Base-by-base conservation (phyloP, 495 filamentous ascomycete genomes). In the Podospora pseudocomata region DNA sequence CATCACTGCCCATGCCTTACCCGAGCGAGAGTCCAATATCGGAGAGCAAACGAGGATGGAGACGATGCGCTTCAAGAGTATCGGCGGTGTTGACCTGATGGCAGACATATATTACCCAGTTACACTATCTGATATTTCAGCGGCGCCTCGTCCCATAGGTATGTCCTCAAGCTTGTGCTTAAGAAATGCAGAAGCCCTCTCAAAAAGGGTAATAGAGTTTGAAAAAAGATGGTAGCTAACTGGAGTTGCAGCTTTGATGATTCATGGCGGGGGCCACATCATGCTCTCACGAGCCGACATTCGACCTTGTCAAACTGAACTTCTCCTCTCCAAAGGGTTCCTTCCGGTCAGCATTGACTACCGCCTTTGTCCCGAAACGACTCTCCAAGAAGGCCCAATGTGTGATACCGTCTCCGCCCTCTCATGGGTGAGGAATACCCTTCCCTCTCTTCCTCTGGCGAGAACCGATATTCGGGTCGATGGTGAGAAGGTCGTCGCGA, bases 291-390 rank as follows among this genome's bases (percentile, higher is more conserved):
- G 85, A 0, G 80, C 80, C 20, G 84, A 81, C 53, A 73, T 87
- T 6, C 74, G 79, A 0, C 78, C 77, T 0, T 60, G 66, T 18
- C 86, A 87, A 64, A 84, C 78, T 0, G 20, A 65, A 7, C 39
- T 76, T 0, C 74, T 87, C 0, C 73, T 85, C 3, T 60, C 72
- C 0, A 67, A 68, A 2, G 84, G 84, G 4, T 78, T 86, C 64
- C 68, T 88, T 0, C 84, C 86, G 5, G 74, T 88, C 23, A 85
- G 82, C 67, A 64, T 86, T 5, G 86, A 89, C 69, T 84, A 88
- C 72, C 71, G 86, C 16, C 80, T 89, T 1, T 87, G 86, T 67
- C 86, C 86, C 0, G 85, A 89, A 63, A 67, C 78, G 2, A 79
- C 16, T 15, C 66, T 87, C 0, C 3, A 72, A n/a, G 80, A 86